Conservation (phyloP, 1,284 basidiomycete genomes). For the Moesziomyces antarcticus region DNA sequence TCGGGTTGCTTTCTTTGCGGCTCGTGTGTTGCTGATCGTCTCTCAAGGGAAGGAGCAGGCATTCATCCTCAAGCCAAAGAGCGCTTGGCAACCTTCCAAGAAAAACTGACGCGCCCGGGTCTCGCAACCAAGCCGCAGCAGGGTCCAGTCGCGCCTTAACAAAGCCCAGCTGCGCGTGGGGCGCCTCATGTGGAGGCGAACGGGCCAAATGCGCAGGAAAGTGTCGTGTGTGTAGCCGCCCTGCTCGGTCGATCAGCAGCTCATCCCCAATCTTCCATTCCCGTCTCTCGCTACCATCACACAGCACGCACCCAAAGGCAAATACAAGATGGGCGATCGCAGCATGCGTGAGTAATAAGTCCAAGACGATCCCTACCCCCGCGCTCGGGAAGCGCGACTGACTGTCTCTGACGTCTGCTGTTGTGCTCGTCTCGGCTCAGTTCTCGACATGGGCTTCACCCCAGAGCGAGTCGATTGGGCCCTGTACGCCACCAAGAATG, state of each 20-base stretch:
- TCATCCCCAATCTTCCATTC: background rate
- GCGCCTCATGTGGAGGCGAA: constrained; percentile 28
- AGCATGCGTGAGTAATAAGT: constrained; percentile 27
- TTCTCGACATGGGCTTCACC: constrained; percentile 66
- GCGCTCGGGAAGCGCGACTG: background rate
- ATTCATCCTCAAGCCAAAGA: background rate
- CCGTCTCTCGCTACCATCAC: background rate
- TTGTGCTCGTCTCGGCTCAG: constrained; percentile 13
- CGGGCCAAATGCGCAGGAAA: constrained; percentile 15
- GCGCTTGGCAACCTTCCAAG: background rate
- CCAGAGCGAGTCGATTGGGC: constrained; percentile 65
- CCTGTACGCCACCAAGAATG: constrained; percentile 53
- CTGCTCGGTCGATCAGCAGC: background rate
- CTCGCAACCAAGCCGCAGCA: background rate
- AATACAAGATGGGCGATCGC: constrained; percentile 36
- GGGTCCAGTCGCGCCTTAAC: constrained; percentile 7
- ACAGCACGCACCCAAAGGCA: background rate
- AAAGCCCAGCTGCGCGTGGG: background rate
- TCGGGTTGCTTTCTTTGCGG: background rate
- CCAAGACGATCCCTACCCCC: no score
- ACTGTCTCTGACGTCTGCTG: background rate
- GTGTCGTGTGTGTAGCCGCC: constrained; percentile 28
- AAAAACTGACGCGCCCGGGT: no score
- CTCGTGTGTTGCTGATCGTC: background rate
- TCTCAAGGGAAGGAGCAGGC: background rate